Conservation (phyloP, 2,329 filamentous ascomycete genomes). For the Chaetomiaceae sp. region DNA sequence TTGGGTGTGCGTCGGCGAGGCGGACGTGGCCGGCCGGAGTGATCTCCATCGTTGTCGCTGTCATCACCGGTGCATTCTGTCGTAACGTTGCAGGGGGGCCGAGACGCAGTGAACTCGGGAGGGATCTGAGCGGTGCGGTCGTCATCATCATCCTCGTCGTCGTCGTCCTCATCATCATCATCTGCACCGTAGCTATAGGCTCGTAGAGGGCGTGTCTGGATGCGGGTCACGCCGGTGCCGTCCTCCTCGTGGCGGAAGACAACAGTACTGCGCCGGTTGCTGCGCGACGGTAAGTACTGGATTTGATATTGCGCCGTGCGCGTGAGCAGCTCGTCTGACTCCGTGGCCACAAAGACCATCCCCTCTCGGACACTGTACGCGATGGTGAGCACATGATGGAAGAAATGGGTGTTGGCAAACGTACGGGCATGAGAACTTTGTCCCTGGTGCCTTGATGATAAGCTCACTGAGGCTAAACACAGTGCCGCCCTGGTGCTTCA, state of each 20-base stretch:
- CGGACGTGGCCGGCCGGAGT: conserved; percentile 18
- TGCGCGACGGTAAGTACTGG: conserved; percentile 46
- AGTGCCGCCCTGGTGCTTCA: conserved; percentile 74
- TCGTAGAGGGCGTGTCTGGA: conserved; percentile 41
- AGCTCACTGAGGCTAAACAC: conserved; percentile 81
- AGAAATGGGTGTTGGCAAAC: conserved; percentile 34
- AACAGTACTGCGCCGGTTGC: conserved; percentile 27
- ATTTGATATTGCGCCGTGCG: conserved; percentile 73
- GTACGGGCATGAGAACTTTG: conserved; percentile 82
- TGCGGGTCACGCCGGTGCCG: conserved; percentile 43
- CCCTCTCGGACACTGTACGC: conserved; percentile 73
- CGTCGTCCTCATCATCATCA: conserved; percentile 28
- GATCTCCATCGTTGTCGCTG: conserved; percentile 42
- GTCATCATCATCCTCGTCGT: conserved; percentile 41
- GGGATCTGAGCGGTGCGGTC: conserved; percentile 52
- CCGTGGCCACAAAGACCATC: conserved; percentile 88
- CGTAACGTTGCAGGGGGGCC: conserved; percentile 49
- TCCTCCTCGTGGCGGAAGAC: conserved; percentile 50
- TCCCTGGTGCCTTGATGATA: conserved; percentile 77
- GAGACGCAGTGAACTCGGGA: conserved; percentile 45
- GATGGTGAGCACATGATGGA: conserved; percentile 29
- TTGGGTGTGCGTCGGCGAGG: conserved; percentile 40
- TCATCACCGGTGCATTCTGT: conserved; percentile 60
- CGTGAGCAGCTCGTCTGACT: conserved; percentile 66
- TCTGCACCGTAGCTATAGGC: conserved; percentile 39